A percentile compares a stretch with the other conserved stretches of the same genome.
Evolutionary conservation across 139 green algal species (phyloP).

Genomic region (Volvox reticuliferus): DNA sequence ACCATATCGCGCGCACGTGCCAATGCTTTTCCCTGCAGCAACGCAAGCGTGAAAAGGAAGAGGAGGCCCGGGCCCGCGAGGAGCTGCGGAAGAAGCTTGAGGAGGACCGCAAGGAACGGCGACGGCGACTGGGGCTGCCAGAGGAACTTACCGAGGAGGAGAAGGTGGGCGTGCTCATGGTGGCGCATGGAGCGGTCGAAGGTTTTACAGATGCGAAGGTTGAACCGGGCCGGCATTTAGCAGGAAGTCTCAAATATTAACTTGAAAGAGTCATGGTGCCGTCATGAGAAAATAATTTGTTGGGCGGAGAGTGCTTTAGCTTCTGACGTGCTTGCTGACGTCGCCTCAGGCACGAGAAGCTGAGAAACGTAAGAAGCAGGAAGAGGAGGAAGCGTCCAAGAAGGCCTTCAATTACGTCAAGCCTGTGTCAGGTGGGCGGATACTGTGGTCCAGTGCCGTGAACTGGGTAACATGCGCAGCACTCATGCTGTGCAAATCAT

Average conservation of each 20-base stretch:
- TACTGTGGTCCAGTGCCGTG: too few species aligned
- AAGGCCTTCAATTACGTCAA: constrained; percentile 74
- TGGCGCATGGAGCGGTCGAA: too few species aligned
- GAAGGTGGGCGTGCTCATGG: constrained; percentile 64
- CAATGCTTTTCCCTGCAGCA: constrained; percentile 35
- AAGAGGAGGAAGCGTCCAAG: constrained; percentile 61
- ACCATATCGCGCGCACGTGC: too few species aligned
- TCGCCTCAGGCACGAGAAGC: constrained; percentile 42
- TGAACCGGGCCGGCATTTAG: too few species aligned
- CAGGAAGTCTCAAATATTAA: too few species aligned
- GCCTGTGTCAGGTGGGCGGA: constrained; percentile 67
- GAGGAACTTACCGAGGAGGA: constrained; percentile 93
- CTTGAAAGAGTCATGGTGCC: too few species aligned
- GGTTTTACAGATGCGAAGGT: too few species aligned
- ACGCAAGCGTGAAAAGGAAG: constrained; percentile 72
- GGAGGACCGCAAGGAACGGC: constrained; percentile 87
- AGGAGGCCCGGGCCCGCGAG: constrained; percentile 77
- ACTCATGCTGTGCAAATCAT: too few species aligned
- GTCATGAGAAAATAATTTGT: too few species aligned
- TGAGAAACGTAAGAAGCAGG: constrained; percentile 52
- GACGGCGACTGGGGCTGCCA: constrained; percentile 88
- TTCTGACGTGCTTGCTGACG: background rate
- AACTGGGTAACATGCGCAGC: too few species aligned
- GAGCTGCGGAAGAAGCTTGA: constrained; percentile 88
- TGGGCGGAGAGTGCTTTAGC: too few species aligned